These are phyloP conservation scores for Puccinia novopanici DNA, from an alignment of 1,284 basidiomycete genomes.

Conservation along the genomic window DNA sequence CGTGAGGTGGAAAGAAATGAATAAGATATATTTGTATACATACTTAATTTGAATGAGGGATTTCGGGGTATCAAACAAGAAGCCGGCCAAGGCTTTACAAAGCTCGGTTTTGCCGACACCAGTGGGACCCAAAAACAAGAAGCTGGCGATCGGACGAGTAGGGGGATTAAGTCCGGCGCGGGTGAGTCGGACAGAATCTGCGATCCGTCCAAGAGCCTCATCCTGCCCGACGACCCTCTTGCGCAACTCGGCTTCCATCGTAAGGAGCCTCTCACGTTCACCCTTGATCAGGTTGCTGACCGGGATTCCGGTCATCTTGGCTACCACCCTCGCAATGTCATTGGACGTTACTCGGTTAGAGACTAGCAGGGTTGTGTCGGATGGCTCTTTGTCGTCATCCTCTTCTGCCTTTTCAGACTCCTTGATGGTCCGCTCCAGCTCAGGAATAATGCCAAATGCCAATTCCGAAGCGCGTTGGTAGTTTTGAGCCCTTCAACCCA, in stretches of 20 bases:
- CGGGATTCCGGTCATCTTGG: slow-evolving; percentile 87
- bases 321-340: slow-evolving; percentile 80
- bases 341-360: slow-evolving; percentile 83
- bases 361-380: slow-evolving; percentile 64
- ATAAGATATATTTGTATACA: too few relatives aligned
- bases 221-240: slow-evolving; percentile 84
- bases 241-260: slow-evolving; percentile 77
- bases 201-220: slow-evolving; percentile 75
- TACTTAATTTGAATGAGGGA: slow-evolving; percentile 65
- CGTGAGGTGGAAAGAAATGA: neutral
- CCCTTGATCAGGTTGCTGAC: slow-evolving; percentile 84
- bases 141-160: slow-evolving; percentile 82
- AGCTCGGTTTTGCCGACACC: slow-evolving; percentile 87
- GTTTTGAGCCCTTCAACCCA: slow-evolving; percentile 32
- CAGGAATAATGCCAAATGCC: slow-evolving; percentile 80
- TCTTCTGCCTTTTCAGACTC: slow-evolving; percentile 67
- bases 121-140: slow-evolving; percentile 84
- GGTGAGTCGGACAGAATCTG: slow-evolving; percentile 78
- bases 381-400: slow-evolving; percentile 62
- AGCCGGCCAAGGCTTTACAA: slow-evolving; percentile 78
- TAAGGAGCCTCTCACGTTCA: slow-evolving; percentile 84
- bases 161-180: slow-evolving; percentile 84
- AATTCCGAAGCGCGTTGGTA: slow-evolving; percentile 72
- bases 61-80: slow-evolving; percentile 84
- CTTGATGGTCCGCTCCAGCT: slow-evolving; percentile 70